Conservation (phyloP, 441 rosid species). For the Erodium chrysanthum region DNA sequence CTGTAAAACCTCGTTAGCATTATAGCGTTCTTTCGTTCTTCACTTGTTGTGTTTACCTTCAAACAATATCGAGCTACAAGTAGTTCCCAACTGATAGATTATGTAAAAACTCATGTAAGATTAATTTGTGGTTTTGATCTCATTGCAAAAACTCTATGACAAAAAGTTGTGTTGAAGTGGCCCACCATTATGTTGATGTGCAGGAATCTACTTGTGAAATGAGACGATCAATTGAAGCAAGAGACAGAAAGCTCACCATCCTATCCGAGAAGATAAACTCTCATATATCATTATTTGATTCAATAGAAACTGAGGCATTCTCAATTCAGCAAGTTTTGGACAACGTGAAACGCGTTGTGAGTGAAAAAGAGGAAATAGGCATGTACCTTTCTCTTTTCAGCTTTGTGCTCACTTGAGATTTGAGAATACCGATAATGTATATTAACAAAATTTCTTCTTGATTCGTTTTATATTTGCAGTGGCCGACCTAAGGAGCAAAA, state of each 20-base stretch:
- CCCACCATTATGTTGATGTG: conserved; percentile 16
- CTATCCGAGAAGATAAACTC: conserved; percentile 46
- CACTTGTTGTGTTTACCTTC: too few relatives aligned
- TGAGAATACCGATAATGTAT: conserved; percentile 5
- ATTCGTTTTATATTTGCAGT: conserved; percentile 32
- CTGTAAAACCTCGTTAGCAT: neutral
- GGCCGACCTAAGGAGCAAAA: conserved; percentile 50
- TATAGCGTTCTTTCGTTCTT: too few relatives aligned
- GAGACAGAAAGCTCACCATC: conserved; percentile 39
- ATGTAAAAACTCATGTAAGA: neutral
- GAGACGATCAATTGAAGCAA: conserved; percentile 51
- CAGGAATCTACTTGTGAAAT: conserved; percentile 70
- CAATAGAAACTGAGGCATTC: conserved; percentile 70
- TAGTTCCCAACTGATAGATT: neutral
- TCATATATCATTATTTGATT: conserved; percentile 58
- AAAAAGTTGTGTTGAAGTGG: neutral
- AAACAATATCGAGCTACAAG: too few relatives aligned
- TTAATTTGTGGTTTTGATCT: conserved; percentile 1
- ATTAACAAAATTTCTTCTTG: conserved; percentile 2
- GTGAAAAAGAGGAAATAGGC: conserved; percentile 75
- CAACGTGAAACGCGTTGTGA: conserved; percentile 43
- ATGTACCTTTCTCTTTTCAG: conserved; percentile 29
- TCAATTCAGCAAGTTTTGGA: conserved; percentile 50
- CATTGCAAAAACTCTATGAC: neutral
- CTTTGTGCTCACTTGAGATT: conserved; percentile 9